phyloP scores from a whole-genome alignment of 2,329 filamentous ascomycete species.

The Thielaviopsis ethacetica region DNA sequence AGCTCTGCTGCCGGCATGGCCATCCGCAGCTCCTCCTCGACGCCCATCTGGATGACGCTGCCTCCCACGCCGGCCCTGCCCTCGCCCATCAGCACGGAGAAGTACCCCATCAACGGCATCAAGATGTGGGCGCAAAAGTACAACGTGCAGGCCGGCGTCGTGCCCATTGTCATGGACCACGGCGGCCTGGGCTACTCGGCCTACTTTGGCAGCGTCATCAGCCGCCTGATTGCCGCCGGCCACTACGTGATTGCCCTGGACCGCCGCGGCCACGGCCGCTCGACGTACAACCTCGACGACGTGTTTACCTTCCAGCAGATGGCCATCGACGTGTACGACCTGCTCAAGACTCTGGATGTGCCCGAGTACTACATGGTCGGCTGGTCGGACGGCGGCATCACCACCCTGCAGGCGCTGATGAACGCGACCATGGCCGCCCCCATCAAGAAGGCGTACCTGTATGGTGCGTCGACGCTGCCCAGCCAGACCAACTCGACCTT shows the following conservation, averaged over 20 bases:
- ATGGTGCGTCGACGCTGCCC: conserved; percentile 20
- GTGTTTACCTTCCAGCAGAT: conserved; percentile 24
- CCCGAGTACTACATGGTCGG: conserved; percentile 21
- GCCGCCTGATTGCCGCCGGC: conserved; percentile 18
- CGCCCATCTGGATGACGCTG: conserved; percentile 20
- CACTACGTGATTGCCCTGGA: conserved; percentile 25
- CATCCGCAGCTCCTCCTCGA: conserved; percentile 14
- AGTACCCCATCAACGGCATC: conserved; percentile 21
- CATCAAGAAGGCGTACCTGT: conserved; percentile 25
- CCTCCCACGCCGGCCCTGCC: conserved; percentile 24
- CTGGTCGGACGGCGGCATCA: conserved; percentile 26
- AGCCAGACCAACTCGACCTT: conserved; percentile 22
- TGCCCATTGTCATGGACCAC: conserved; percentile 24
- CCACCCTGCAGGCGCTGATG: conserved; percentile 22
- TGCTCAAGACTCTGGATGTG: conserved; percentile 19
- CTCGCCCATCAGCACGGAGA: conserved; percentile 18
- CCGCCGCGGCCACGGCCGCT: conserved; percentile 25
- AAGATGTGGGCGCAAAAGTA: conserved; percentile 27
- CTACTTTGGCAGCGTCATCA: conserved; percentile 24
- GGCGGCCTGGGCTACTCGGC: conserved; percentile 26
- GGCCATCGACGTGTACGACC: conserved; percentile 20
- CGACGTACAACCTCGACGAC: conserved; percentile 21
- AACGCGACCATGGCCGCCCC: conserved; percentile 17
- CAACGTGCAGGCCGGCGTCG: conserved; percentile 19
- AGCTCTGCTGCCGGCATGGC: conserved; percentile 13